Evolutionary conservation across 2,329 filamentous ascomycete genomes (phyloP).

Genomic region (Plenodomus lindquistii): DNA sequence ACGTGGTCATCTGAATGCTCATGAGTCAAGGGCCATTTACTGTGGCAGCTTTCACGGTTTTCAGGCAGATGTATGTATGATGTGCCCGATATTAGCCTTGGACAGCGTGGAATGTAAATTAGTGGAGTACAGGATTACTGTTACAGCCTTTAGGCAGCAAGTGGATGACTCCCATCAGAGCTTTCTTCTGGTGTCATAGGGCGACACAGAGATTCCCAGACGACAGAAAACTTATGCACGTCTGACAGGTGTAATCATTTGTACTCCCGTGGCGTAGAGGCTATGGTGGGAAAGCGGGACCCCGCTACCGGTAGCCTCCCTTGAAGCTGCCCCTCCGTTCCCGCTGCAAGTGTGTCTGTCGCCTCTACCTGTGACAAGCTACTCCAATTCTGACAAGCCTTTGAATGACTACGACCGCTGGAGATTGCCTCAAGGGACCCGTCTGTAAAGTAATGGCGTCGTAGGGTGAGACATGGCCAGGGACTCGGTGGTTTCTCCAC

Average conservation of each 20-base stretch:
- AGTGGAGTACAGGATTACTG: too few species aligned
- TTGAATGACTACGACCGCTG: too few species aligned
- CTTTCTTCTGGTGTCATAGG: neutral
- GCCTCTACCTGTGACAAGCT: neutral
- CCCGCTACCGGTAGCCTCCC: neutral
- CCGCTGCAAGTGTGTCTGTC: neutral
- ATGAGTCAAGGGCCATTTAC: too few species aligned
- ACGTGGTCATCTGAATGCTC: too few species aligned
- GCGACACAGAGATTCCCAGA: neutral
- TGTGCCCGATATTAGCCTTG: too few species aligned
- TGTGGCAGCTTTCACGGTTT: too few species aligned
- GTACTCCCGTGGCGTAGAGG: neutral
- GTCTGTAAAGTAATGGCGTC: neutral
- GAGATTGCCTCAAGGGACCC: too few species aligned
- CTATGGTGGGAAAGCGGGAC: neutral
- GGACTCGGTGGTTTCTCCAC: neutral
- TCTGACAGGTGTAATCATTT: neutral
- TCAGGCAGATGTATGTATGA: too few species aligned
- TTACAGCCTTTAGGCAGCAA: too few species aligned
- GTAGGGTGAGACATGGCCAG: too few species aligned
- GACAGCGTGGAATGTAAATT: too few species aligned
- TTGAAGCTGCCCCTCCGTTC: neutral
- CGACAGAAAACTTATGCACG: neutral
- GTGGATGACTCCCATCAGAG: neutral
- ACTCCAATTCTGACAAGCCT: too few species aligned